These are phyloP conservation scores for Brettanomyces naardenensis DNA, from an alignment of 805 yeast genomes.

Conservation along the genomic window DNA sequence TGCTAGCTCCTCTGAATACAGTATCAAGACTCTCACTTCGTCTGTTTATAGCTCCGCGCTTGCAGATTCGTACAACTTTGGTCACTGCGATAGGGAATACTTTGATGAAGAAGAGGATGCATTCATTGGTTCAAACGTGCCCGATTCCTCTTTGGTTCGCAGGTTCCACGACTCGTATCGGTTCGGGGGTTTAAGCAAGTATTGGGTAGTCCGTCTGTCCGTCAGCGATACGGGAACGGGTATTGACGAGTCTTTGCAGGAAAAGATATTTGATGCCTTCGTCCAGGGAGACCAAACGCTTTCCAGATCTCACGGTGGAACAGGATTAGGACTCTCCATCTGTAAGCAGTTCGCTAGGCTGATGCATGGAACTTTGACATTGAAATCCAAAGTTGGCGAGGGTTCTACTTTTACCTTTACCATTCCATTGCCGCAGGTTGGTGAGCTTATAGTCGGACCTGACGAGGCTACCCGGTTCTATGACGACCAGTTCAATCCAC, in stretches of 20 bases:
- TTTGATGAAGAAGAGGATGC: constrained; percentile 14
- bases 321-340: constrained; percentile 85
- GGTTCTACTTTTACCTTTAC: constrained; percentile 83
- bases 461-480: constrained; percentile 32
- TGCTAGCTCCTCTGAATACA: constrained; percentile 3
- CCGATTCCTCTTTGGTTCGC: constrained; percentile 11
- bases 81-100: constrained; percentile 10
- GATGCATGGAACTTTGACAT: constrained; percentile 75
- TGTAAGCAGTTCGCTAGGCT: constrained; percentile 84
- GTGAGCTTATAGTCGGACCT: constrained; percentile 35
- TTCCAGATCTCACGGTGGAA: constrained; percentile 89
- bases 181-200: constrained; percentile 27
- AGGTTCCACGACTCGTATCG: constrained; percentile 11
- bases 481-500: constrained; percentile 61
- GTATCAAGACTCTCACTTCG: constrained; percentile 22
- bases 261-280: constrained; percentile 88
- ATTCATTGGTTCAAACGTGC: constrained; percentile 14
- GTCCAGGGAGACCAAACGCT: constrained; percentile 95
- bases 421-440: constrained; percentile 65
- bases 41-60: constrained; percentile 32
- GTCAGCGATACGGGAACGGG: constrained; percentile 95
- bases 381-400: constrained; percentile 66
- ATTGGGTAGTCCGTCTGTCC: constrained; percentile 58
- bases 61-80: constrained; percentile 30
- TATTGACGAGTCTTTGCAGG: constrained; percentile 73